A percentile compares a stretch with the other conserved stretches of the same genome.
These are phyloP conservation scores for Colletotrichum liriopes DNA, from an alignment of 2,329 filamentous ascomycete genomes.

Conservation along the genomic window DNA sequence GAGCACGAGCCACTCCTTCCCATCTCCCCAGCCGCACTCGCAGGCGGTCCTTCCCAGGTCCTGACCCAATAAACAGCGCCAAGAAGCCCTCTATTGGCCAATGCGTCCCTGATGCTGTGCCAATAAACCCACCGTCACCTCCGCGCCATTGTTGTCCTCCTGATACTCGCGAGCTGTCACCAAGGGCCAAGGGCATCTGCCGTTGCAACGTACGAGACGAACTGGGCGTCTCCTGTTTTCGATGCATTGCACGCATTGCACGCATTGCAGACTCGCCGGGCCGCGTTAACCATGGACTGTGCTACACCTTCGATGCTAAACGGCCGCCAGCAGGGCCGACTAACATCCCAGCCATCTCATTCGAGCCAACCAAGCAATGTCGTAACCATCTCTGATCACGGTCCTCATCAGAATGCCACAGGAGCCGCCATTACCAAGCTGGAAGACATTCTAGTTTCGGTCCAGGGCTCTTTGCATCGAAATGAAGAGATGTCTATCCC, in stretches of 20 bases:
- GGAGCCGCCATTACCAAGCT: constrained; percentile 65
- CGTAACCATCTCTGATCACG: constrained; percentile 29
- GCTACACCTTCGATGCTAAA: constrained; percentile 27
- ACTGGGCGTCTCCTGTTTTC: too few species aligned
- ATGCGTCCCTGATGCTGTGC: neutral
- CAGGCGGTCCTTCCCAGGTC: neutral
- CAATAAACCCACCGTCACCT: neutral
- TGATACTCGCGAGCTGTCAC: neutral
- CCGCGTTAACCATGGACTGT: constrained; percentile 27
- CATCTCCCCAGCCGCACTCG: neutral
- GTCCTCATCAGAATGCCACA: constrained; percentile 34
- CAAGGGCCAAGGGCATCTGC: neutral
- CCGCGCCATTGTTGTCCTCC: neutral
- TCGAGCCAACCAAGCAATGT: constrained; percentile 15
- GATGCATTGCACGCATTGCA: neutral
- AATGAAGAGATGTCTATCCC: constrained; percentile 63
- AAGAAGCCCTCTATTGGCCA: neutral
- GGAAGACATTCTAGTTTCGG: constrained; percentile 67
- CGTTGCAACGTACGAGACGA: neutral
- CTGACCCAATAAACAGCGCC: neutral
- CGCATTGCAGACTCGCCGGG: neutral
- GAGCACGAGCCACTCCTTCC: neutral
- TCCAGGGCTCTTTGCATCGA: constrained; percentile 65
- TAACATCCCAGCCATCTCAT: constrained; percentile 29
- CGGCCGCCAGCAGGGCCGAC: constrained; percentile 26